Evolutionary conservation across 2,329 filamentous ascomycete genomes (phyloP), one percentile per base, ranked within the genome.

Genomic region (Zasmidium cellare): DNA sequence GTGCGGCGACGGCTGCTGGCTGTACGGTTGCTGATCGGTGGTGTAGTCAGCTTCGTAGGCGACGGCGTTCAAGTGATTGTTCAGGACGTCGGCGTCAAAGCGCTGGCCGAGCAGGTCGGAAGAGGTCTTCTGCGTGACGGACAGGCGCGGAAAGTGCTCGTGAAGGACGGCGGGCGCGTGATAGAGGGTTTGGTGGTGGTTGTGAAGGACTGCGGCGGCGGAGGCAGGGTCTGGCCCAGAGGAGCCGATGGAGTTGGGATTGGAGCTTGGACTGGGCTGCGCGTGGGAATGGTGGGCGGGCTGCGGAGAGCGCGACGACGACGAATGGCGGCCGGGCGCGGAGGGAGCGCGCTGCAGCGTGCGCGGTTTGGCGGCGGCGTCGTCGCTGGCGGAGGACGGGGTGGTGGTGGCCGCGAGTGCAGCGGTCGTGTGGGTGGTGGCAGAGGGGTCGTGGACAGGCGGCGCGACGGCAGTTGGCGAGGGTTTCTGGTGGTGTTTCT

Each of bases 31-130:
- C 51, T 49, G 46, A 59, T 57, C 46, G 28, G 51, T 54, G 58
- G 57, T 53, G 56, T 56, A 46, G 55, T 60, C 57, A 46, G 58
- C 25, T 49, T 63, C 60, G 66, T 71, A 70, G 53, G 65, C 41
- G 59, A 72, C 65, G 53, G 67, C 67, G 67, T 72, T 67, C 62
- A 74, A 69, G 64, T 69, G 72, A 65, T 71, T 66, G 63, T 73
- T 67, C 59, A 76, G 65, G 56, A 69, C 69, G 53, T 70, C 69
- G 55, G 69, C 67, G 70, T 76, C 74, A 69, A 78, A 78, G 59
- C 73, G 70, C 59, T 69, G 65, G 56, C 76, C 76, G 57, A 76
- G 67, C 50, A 76, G 69, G 53, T 75, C 72, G 53, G 65, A 59
- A 20, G 67, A 65, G 53, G 65, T 62, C 66, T 70, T 67, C 47